phyloP scores from a whole-genome alignment of 1,284 basidiomycete genomes.

The Ceratobasidium sp. region DNA sequence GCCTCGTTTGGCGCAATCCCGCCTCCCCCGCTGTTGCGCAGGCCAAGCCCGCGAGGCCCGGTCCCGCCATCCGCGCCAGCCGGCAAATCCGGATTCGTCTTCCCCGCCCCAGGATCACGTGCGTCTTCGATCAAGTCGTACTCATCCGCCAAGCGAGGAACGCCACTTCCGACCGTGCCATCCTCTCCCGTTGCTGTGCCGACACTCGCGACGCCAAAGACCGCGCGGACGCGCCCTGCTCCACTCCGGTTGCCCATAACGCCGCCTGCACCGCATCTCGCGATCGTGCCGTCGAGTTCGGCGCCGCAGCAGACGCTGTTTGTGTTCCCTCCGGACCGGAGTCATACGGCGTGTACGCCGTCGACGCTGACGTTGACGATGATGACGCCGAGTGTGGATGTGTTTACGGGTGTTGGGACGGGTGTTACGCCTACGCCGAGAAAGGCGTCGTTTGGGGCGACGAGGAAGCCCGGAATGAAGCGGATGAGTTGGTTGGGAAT shows the following conservation, averaged over 20 bases:
- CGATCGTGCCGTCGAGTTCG: constrained; percentile 33
- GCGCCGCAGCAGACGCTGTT: constrained; percentile 73
- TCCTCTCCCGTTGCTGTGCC: constrained; percentile 39
- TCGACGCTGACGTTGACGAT: constrained; percentile 77
- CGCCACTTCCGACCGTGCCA: constrained; percentile 35
- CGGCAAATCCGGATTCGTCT: constrained; percentile 23
- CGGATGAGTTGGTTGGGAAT: constrained; percentile 73
- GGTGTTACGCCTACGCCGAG: constrained; percentile 30
- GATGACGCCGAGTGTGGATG: constrained; percentile 59
- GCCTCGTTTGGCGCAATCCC: constrained; percentile 24
- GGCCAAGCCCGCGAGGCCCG: constrained; percentile 4
- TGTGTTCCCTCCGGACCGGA: constrained; percentile 71
- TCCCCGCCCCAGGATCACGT: constrained; percentile 33
- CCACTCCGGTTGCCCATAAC: constrained; percentile 34
- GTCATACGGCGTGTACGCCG: constrained; percentile 64
- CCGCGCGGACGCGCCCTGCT: constrained; percentile 26
- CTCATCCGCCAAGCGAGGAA: constrained; percentile 28
- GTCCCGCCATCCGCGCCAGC: constrained; percentile 33
- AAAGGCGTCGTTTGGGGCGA: constrained; percentile 35
- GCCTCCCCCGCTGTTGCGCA: constrained; percentile 32
- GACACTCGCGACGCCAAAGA: constrained; percentile 37
- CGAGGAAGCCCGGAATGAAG: constrained; percentile 68
- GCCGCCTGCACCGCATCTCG: constrained; percentile 13
- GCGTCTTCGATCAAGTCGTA: constrained; percentile 32
- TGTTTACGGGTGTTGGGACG: neutral